phyloP scores from a whole-genome alignment of 169 alveolate genomes.

The Plasmodium gaboni region DNA sequence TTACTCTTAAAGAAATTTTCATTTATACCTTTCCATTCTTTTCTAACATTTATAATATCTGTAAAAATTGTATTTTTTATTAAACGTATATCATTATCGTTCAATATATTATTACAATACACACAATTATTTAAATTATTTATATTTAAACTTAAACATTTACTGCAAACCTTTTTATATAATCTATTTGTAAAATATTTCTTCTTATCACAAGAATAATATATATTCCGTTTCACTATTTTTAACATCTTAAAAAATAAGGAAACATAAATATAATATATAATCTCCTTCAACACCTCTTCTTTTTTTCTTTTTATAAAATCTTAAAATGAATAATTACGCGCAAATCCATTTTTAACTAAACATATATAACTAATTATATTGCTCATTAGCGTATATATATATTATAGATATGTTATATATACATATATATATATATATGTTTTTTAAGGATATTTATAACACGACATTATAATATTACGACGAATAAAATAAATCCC shows the following conservation, averaged over 20 bases:
- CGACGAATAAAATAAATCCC: too few relatives aligned
- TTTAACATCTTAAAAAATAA: slow-evolving; percentile 38
- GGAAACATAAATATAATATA: not conserved
- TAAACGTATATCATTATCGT: slow-evolving; percentile 63
- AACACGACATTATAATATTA: too few relatives aligned
- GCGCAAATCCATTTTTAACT: too few relatives aligned
- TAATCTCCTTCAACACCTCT: not conserved
- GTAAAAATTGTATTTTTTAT: slow-evolving; percentile 70
- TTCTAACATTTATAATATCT: slow-evolving; percentile 71
- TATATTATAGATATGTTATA: not conserved
- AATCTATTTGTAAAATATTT: slow-evolving; percentile 67
- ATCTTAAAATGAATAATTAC: too few relatives aligned
- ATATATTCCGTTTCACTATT: slow-evolving; percentile 56
- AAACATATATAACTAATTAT: too few relatives aligned
- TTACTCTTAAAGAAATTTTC: slow-evolving; percentile 9
- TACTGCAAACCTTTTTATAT: slow-evolving; percentile 68
- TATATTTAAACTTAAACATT: slow-evolving; percentile 65
- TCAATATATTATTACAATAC: slow-evolving; percentile 48
- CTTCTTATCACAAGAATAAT: slow-evolving; percentile 71
- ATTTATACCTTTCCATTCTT: slow-evolving; percentile 35
- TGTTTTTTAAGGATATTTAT: not conserved
- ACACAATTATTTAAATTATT: slow-evolving; percentile 56
- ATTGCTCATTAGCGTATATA: too few relatives aligned
- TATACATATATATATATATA: slow-evolving; percentile 3
- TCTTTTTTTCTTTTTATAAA: not conserved